Evolutionary conservation across 352 stramenopile genomes (phyloP).

Genomic region (Phytophthora meadii): DNA sequence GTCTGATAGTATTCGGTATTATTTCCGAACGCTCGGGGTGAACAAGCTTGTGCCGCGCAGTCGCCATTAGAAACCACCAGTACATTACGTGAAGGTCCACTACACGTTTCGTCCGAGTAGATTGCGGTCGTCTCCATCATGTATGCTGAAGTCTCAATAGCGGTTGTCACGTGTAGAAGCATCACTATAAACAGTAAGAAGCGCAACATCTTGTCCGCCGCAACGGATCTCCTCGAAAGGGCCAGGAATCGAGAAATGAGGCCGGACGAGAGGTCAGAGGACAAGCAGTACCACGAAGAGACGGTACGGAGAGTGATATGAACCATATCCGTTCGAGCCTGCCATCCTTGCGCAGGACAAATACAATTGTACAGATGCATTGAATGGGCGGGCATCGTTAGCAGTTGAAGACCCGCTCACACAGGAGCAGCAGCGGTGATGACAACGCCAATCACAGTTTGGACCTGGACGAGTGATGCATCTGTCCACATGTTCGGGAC

Average conservation of each 20-base stretch:
- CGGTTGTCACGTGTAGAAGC: neutral
- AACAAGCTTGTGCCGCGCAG: conserved; percentile 19
- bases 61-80: conserved; percentile 21
- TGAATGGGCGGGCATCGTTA: too few relatives aligned
- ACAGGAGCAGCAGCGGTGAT: too few relatives aligned
- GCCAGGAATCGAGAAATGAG: neutral
- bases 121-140: conserved; percentile 34
- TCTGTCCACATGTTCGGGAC: too few relatives aligned
- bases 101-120: conserved; percentile 23
- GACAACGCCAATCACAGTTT: too few relatives aligned
- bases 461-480: too few relatives aligned
- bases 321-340: neutral
- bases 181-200: neutral
- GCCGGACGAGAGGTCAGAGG: neutral
- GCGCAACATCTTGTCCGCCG: neutral
- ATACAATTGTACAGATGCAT: too few relatives aligned
- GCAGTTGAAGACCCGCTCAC: too few relatives aligned
- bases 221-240: neutral
- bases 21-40: conserved; percentile 11
- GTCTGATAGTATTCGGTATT: conserved; percentile 24
- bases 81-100: conserved; percentile 18
- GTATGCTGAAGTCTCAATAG: conserved; percentile 7
- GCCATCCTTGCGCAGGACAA: too few relatives aligned
- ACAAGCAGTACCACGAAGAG: neutral
- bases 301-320: neutral